Conservation (phyloP, 2,329 filamentous ascomycete species). For the Fusarium sp. region DNA sequence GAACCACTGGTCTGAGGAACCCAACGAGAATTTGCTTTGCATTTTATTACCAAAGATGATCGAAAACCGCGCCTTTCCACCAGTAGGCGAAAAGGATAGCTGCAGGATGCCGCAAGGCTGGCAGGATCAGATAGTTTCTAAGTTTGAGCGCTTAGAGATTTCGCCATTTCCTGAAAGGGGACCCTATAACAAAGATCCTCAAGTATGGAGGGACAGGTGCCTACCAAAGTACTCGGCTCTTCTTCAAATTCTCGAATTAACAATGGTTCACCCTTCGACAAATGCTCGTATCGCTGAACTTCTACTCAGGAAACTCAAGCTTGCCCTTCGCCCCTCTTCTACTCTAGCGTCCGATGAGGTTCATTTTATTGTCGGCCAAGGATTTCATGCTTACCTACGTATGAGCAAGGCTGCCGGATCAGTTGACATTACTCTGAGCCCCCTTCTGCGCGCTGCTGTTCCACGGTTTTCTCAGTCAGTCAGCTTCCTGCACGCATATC, state of each 20-base stretch:
- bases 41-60: conserved; percentile 76
- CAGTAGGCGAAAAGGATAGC: conserved; percentile 64
- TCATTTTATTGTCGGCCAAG: conserved; percentile 80
- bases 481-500: conserved; percentile 74
- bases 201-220: conserved; percentile 72
- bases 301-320: conserved; percentile 74
- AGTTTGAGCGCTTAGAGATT: conserved; percentile 74
- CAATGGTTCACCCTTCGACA: conserved; percentile 74
- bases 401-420: conserved; percentile 72
- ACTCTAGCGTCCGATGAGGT: conserved; percentile 72
- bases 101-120: conserved; percentile 74
- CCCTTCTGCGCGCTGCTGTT: conserved; percentile 74
- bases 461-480: conserved; percentile 74
- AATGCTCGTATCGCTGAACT: conserved; percentile 75
- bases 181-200: conserved; percentile 71
- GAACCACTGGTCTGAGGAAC: conserved; percentile 76
- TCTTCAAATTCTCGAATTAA: conserved; percentile 72
- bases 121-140: conserved; percentile 79
- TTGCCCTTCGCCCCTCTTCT: conserved; percentile 72
- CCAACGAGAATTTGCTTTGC: conserved; percentile 77
- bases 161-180: conserved; percentile 75
- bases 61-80: conserved; percentile 66
- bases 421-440: conserved; percentile 72
- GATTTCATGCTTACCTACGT: conserved; percentile 78
- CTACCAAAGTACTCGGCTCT: conserved; percentile 77